Conservation (phyloP, 2,329 filamentous ascomycete genomes). For the Fusarium luffae region DNA sequence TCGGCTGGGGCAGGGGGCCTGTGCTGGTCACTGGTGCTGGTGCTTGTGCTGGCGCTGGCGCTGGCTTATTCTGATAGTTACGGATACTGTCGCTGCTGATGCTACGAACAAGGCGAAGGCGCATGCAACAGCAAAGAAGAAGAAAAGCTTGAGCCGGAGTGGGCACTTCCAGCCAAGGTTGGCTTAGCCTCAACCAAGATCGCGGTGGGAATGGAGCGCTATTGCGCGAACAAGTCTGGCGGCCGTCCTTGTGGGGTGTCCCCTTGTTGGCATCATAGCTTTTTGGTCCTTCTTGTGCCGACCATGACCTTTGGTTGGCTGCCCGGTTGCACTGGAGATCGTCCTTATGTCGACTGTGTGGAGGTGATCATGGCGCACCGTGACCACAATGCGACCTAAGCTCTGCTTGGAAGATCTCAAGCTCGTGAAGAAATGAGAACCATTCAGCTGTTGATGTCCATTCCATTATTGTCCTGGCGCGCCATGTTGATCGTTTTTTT, state of each 20-base stretch:
- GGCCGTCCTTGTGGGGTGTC: slow-evolving; percentile 42
- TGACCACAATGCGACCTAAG: slow-evolving; percentile 28
- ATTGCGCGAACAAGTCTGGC: slow-evolving; percentile 47
- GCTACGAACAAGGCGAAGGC: slow-evolving; percentile 29
- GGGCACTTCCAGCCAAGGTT: slow-evolving; percentile 34
- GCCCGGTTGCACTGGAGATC: slow-evolving; percentile 36
- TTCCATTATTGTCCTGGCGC: slow-evolving; percentile 27
- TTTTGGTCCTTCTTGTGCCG: slow-evolving; percentile 31
- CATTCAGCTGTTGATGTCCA: slow-evolving; percentile 29
- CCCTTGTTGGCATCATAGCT: slow-evolving; percentile 29
- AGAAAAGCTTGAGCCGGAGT: slow-evolving; percentile 44
- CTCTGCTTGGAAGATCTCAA: slow-evolving; percentile 23
- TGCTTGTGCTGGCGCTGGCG: neutral
- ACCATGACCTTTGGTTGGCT: slow-evolving; percentile 39
- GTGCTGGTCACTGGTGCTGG: slow-evolving; percentile 18
- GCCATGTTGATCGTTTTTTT: slow-evolving; percentile 35
- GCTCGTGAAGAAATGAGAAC: slow-evolving; percentile 24
- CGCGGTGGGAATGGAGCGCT: slow-evolving; percentile 45
- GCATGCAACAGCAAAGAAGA: slow-evolving; percentile 29
- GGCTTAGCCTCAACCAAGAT: slow-evolving; percentile 42
- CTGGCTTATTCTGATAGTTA: neutral
- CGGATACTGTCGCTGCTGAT: slow-evolving; percentile 13
- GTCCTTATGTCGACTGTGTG: slow-evolving; percentile 44
- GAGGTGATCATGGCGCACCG: slow-evolving; percentile 42
- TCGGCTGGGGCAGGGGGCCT: slow-evolving; percentile 28